Base-by-base conservation (phyloP, 202 grass and related monocot species). In the Digitaria exilis region DNA sequence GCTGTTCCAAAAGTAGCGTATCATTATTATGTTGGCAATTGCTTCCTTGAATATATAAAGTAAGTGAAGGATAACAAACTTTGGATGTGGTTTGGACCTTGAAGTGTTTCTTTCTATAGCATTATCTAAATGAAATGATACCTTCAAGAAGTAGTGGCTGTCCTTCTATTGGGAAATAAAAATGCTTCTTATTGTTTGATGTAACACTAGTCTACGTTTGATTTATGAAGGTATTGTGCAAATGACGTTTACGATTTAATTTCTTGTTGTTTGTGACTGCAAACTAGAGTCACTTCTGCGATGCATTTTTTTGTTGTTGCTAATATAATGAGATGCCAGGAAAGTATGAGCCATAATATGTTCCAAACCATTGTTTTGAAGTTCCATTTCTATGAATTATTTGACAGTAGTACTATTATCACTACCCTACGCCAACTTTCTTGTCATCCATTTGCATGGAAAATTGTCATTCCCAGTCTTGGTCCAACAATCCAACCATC, bases 201-300 rank as follows among this genome's bases (percentile, higher is more conserved):
- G 39, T 15, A 55, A 82, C 46, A 22, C 2, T 57, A 28, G 5
- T 25, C 28, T 21, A 31, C n/a, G 26, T 50, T 71, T 60, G 25
- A 5, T 37, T 82, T 72, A 2, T 49, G 50, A n/a, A 11, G 35
- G 34, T 42, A 30, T 11, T 51, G 28, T 73, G 39, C 29, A 59
- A 73, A 21, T 74, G 43, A 63, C 16, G 1, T 21, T 4, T 50
- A 35, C 0, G 16, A 16, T 73, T 81, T 83, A 73, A 69, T 11
- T 83, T 46, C 15, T 63, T 83, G 16, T 52, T 83, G 34, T 13
- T 55, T 83, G 57, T 74, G 43, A 41, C 21, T 30, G 30, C 29
- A 64, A 64, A 69, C 14, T 46, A 72, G n/a, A n/a, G 6, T 71
- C 25, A 14, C 28, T 65, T 34, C 35, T 50, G 7, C 12, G 2